These are phyloP conservation scores for Staphylotrichum tortipilum DNA, from an alignment of 495 filamentous ascomycete species.

Conservation along the genomic window DNA sequence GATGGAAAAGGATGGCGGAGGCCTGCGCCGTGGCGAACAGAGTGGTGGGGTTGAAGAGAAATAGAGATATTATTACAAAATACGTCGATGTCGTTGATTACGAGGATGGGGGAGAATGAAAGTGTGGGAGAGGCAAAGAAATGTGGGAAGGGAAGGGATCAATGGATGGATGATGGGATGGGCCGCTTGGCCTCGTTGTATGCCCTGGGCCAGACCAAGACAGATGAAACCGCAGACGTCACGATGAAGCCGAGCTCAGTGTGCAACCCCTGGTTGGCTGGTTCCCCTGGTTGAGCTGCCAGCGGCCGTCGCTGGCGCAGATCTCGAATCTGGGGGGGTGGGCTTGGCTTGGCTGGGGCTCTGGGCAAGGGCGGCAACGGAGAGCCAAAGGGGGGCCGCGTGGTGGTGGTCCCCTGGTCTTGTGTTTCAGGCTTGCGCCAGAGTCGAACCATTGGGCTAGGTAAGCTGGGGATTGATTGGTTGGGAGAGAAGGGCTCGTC, in stretches of 20 bases:
- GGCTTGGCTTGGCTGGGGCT: not conserved
- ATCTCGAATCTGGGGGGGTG: slow-evolving; percentile 5
- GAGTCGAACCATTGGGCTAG: slow-evolving; percentile 26
- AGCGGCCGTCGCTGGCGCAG: too few relatives aligned
- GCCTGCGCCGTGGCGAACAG: slow-evolving; percentile 6
- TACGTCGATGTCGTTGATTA: slow-evolving; percentile 1
- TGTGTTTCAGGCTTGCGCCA: slow-evolving; percentile 36
- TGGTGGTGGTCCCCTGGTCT: too few relatives aligned
- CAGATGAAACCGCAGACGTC: slow-evolving; percentile 22
- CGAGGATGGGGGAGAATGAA: not conserved
- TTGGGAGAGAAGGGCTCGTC: not conserved
- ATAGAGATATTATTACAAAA: not conserved
- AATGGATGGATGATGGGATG: slow-evolving; percentile 1
- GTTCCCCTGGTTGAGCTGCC: too few relatives aligned
- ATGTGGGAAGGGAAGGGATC: not conserved
- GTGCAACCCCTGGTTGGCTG: not conserved
- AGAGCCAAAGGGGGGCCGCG: too few relatives aligned
- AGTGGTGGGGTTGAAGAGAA: not conserved
- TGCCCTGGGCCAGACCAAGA: too few relatives aligned
- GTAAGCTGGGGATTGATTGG: slow-evolving; percentile 18
- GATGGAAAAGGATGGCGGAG: too few relatives aligned
- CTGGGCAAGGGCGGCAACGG: not conserved
- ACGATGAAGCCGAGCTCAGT: slow-evolving; percentile 12
- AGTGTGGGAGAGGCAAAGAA: too few relatives aligned
- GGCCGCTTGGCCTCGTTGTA: slow-evolving; percentile 7